phyloP scores from a whole-genome alignment of 441 rosid species.

The Erodium texanum region DNA sequence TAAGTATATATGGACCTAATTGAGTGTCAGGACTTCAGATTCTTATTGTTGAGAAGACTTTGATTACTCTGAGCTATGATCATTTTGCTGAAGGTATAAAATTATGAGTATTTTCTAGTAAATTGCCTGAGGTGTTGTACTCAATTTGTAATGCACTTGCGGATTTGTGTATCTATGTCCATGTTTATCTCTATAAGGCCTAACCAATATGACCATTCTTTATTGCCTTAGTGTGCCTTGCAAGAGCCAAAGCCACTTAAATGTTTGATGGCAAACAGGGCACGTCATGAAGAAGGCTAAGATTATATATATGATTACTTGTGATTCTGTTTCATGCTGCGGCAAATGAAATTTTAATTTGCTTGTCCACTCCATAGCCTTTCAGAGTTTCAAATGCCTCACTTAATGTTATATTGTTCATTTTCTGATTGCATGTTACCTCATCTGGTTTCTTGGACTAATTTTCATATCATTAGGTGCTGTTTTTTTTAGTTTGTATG shows the following conservation, averaged over 20 bases:
- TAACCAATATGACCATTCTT: not conserved
- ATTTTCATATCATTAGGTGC: not conserved
- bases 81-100: conserved; percentile 35
- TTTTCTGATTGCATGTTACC: not conserved
- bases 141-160: not conserved
- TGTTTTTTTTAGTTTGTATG: too few species aligned
- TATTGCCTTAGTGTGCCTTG: too few species aligned
- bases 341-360: not conserved
- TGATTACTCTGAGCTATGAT: conserved; percentile 29
- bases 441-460: not conserved
- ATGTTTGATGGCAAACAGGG: not conserved
- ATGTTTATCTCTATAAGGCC: not conserved
- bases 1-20: not conserved
- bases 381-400: not conserved
- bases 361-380: not conserved
- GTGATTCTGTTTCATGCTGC: too few species aligned
- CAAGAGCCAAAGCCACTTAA: not conserved
- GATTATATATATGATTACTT: too few species aligned
- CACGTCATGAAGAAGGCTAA: too few species aligned
- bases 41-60: conserved; percentile 19
- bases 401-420: not conserved
- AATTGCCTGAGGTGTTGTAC: not conserved
- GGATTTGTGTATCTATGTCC: not conserved
- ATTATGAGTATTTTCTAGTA: not conserved
- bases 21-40: conserved; percentile 18